A percentile compares a stretch with the other conserved stretches of the same genome.
Evolutionary conservation across 176 grass and related monocot genomes (phyloP).

Genomic region (Guadua angustifolia): DNA sequence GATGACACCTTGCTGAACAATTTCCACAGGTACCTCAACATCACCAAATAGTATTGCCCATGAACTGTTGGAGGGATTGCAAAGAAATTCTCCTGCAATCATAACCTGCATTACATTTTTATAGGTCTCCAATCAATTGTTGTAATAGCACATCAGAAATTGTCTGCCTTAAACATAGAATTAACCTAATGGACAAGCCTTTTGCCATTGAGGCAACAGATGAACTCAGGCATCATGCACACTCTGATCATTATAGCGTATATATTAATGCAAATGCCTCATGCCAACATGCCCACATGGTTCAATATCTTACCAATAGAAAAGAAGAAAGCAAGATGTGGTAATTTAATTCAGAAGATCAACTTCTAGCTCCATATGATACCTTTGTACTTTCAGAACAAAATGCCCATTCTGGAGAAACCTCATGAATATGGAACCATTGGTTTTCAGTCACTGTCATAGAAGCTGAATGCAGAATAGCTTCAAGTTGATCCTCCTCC

Average conservation of each 20-base stretch:
- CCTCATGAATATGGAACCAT: constrained; percentile 59
- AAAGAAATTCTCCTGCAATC: constrained; percentile 74
- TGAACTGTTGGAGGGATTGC: constrained; percentile 44
- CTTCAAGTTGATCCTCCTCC: constrained; percentile 69
- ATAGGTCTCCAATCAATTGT: constrained; percentile 32
- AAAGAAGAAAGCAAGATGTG: constrained; percentile 29
- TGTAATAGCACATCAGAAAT: constrained; percentile 12
- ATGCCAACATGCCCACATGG: background rate
- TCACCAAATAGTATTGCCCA: constrained; percentile 73
- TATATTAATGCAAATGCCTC: constrained; percentile 17
- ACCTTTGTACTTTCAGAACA: constrained; percentile 87
- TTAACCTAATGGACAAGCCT: background rate
- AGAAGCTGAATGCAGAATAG: constrained; percentile 44
- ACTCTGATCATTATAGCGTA: background rate
- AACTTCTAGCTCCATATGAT: constrained; percentile 25
- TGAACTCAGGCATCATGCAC: constrained; percentile 12
- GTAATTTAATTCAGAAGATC: constrained; percentile 7
- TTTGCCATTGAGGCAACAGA: constrained; percentile 8
- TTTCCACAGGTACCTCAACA: constrained; percentile 63
- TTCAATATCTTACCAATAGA: constrained; percentile 25
- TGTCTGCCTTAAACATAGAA: background rate
- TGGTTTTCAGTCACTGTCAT: constrained; percentile 45
- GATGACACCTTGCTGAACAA: constrained; percentile 79
- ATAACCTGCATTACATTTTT: constrained; percentile 74
- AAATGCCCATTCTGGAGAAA: constrained; percentile 87